Evolutionary conservation across 352 stramenopile genomes (phyloP).

Genomic region (Globisporangium solare): DNA sequence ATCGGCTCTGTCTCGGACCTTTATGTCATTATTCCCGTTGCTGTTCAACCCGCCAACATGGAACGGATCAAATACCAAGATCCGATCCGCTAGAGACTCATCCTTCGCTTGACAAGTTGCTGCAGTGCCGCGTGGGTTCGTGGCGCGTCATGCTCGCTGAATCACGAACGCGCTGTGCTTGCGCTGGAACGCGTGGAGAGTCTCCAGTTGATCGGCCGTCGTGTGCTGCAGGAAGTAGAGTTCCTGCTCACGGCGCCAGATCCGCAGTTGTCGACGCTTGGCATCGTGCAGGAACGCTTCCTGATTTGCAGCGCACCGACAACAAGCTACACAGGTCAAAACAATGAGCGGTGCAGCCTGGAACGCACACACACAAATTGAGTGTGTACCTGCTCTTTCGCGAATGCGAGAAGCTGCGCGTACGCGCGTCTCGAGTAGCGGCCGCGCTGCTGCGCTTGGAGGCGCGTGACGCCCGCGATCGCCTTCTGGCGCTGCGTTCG

Average conservation of each 20-base stretch:
- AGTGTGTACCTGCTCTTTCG: constrained; percentile 35
- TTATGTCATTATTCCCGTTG: constrained; percentile 11
- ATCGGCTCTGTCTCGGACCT: background rate
- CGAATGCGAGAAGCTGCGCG: constrained; percentile 38
- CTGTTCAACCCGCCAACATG: constrained; percentile 1
- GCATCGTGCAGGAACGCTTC: constrained; percentile 36
- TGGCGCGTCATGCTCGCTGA: constrained; percentile 39
- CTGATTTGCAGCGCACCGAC: constrained; percentile 9
- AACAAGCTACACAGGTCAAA: background rate
- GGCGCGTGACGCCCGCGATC: constrained; percentile 41
- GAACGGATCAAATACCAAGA: constrained; percentile 37
- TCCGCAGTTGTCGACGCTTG: constrained; percentile 37
- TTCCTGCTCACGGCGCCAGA: constrained; percentile 62
- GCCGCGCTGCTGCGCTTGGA: constrained; percentile 58
- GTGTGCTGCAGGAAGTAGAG: constrained; percentile 65
- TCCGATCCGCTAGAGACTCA: constrained; percentile 14
- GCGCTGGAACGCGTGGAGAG: constrained; percentile 40
- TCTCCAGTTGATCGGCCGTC: constrained; percentile 37
- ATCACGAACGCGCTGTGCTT: constrained; percentile 32
- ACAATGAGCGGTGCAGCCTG: no score
- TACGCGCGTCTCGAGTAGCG: constrained; percentile 53
- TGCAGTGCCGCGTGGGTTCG: background rate
- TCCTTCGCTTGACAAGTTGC: background rate
- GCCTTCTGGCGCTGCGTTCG: constrained; percentile 22
- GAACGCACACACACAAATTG: background rate